A percentile compares a stretch with the other conserved stretches of the same genome.
Evolutionary conservation across 768 basidiomycete genomes (phyloP).

Genomic region (Pisolithus albus): DNA sequence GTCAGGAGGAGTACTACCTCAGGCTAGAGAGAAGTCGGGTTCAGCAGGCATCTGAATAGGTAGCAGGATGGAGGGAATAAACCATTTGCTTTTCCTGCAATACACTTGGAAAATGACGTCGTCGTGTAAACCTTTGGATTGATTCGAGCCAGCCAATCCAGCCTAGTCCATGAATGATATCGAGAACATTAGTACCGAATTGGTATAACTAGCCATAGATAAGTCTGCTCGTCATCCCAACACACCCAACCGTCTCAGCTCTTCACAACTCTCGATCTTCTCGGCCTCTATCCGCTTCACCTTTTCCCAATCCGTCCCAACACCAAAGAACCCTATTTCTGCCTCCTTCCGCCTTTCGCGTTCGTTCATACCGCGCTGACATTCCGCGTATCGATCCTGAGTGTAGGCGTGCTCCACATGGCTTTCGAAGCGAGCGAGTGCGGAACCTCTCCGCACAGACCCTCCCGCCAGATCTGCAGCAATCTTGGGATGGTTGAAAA

Average conservation of each 20-base stretch:
- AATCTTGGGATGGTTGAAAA: slow-evolving; percentile 68
- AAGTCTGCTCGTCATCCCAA: slow-evolving; percentile 29
- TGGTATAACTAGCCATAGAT: slow-evolving; percentile 26
- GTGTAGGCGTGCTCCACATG: slow-evolving; percentile 72
- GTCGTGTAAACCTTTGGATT: slow-evolving; percentile 8
- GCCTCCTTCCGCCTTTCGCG: slow-evolving; percentile 67
- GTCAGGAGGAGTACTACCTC: slow-evolving; percentile 80
- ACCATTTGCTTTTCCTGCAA: too few relatives aligned
- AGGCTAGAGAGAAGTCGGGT: slow-evolving; percentile 63
- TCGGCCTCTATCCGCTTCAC: slow-evolving; percentile 68
- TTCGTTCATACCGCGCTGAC: slow-evolving; percentile 60
- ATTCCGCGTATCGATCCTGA: slow-evolving; percentile 60
- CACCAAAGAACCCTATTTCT: slow-evolving; percentile 82
- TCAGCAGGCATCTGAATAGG: slow-evolving; percentile 8
- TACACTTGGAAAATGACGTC: background rate
- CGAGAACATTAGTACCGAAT: background rate
- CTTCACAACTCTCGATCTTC: slow-evolving; percentile 70
- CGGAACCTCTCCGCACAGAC: slow-evolving; percentile 20
- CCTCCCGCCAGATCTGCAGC: slow-evolving; percentile 60
- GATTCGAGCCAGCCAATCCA: too few relatives aligned
- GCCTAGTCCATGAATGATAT: background rate
- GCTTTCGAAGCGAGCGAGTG: slow-evolving; percentile 61
- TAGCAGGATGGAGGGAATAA: background rate
- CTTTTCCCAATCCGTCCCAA: slow-evolving; percentile 91
- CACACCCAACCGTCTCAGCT: slow-evolving; percentile 57